Evolutionary conservation across 202 grass and related monocot genomes (phyloP), one percentile per base, ranked within the genome.

Genomic region (Zoysia matrella): DNA sequence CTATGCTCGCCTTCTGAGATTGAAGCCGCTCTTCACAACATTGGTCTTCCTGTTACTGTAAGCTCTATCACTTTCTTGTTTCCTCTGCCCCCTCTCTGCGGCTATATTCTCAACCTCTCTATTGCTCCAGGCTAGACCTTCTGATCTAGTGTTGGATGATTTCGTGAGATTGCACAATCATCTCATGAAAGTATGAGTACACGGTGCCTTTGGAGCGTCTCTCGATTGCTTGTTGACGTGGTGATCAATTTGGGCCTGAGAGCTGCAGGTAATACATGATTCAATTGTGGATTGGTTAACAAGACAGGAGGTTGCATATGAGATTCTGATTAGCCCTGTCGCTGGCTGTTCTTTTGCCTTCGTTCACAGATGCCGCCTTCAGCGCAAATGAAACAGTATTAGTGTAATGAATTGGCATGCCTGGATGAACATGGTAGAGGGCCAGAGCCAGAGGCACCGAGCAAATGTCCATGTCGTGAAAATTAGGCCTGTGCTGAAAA

Each of bases 111-210:
- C 11, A 45, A 45, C 58, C 57, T 81, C 11, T 82, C 7, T 52
- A 54, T 84, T 86, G 71, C 71, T 85, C 83, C 90, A 98, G 95
- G 83, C 95, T 87, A 95, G 95, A 82, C 92, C 95, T 42, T 84
- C 73, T 65, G 95, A 98, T 61, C 74, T 98, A 69, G 65, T 61
- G 18, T 61, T 98, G 83, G 71, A 98, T 14, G 90, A 98, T 88
- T 98, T 98, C 75, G 95, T 98, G 86, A 90, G 77, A 73, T 72
- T 98, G 87, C 90, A 98, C 76, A 95, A 93, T 82, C 69, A 82
- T 73, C 70, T 98, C 50, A 42, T 48, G 52, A 75, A 93, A 79
- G 51, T 49, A 77, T 95, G 90, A 82, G 54, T 78, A n/a, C 18
- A 30, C 0, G 8, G 61, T 74, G 16, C 11, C 5, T 74, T 69